Conservation (phyloP, 164 flowering plant species). For the Aristolochia californica region DNA sequence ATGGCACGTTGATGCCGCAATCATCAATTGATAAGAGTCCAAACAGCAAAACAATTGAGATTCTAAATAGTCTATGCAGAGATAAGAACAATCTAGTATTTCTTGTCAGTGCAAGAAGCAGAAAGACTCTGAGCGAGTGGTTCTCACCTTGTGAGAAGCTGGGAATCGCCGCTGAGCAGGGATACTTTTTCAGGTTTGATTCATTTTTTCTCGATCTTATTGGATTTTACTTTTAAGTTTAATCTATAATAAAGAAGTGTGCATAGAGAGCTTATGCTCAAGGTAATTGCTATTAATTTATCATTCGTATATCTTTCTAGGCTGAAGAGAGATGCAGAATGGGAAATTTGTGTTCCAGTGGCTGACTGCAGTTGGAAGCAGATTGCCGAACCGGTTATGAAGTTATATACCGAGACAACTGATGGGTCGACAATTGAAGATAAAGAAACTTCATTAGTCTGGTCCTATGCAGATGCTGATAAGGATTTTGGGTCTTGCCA, state of each 20-base stretch:
- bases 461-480: slow-evolving; percentile 70
- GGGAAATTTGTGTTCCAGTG: slow-evolving; percentile 51
- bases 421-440: slow-evolving; percentile 68
- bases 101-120: slow-evolving; percentile 53
- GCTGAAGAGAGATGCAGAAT: slow-evolving; percentile 39
- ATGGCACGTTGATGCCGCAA: slow-evolving; percentile 73
- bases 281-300: too few relatives aligned
- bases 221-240: too few relatives aligned
- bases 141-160: slow-evolving; percentile 54
- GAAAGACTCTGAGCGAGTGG: slow-evolving; percentile 44
- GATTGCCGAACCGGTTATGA: slow-evolving; percentile 69
- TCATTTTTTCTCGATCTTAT: too few relatives aligned
- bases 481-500: slow-evolving; percentile 78
- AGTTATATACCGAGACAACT: slow-evolving; percentile 61
- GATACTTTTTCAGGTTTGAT: slow-evolving; percentile 49
- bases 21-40: slow-evolving; percentile 55
- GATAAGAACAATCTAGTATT: slow-evolving; percentile 58
- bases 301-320: slow-evolving; percentile 1
- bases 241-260: too few relatives aligned
- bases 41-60: slow-evolving; percentile 30
- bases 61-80: slow-evolving; percentile 43
- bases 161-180: slow-evolving; percentile 77
- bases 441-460: slow-evolving; percentile 53
- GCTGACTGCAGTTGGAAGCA: slow-evolving; percentile 56
- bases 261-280: too few relatives aligned